Evolutionary conservation across 768 basidiomycete species (phyloP).

Genomic region (Heimioporus sp.): DNA sequence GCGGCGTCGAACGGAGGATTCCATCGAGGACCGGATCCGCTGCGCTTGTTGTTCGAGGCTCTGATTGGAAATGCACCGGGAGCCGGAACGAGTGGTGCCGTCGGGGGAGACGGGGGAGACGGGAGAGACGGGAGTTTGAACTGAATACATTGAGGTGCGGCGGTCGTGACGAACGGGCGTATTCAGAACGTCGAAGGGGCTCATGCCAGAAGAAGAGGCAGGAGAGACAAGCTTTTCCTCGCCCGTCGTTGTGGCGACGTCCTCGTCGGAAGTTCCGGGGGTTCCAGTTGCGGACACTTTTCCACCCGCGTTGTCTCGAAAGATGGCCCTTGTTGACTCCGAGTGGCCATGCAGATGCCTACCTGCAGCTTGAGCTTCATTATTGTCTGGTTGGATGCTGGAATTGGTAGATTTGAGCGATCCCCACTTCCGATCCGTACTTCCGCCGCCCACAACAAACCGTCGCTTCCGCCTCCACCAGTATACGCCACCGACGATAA

Average conservation of each 20-base stretch:
- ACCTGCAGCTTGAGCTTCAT: not conserved
- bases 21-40: constrained; percentile 33
- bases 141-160: constrained; percentile 19
- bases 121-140: constrained; percentile 5
- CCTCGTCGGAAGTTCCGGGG: constrained; percentile 23
- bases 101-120: constrained; percentile 2
- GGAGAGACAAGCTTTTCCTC: constrained; percentile 26
- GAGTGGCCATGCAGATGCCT: constrained; percentile 18
- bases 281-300: constrained; percentile 16
- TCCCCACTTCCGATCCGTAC: constrained; percentile 21
- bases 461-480: constrained; percentile 23
- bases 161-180: constrained; percentile 18
- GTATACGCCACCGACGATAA: constrained; percentile 32
- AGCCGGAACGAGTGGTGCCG: constrained; percentile 7
- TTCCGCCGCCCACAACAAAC: constrained; percentile 28
- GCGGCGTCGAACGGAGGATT: constrained; percentile 21
- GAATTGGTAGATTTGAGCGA: constrained; percentile 25
- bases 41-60: constrained; percentile 30
- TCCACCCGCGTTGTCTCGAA: constrained; percentile 9
- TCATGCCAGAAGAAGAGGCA: constrained; percentile 12
- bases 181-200: constrained; percentile 16
- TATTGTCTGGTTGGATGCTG: constrained; percentile 5
- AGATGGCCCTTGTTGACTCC: constrained; percentile 19
- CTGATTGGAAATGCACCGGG: constrained; percentile 13
- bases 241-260: constrained; percentile 4